Percentiles rank a stretch among this genome's conserved stretches.
These are phyloP conservation scores for Zoysia pacifica DNA, from an alignment of 176 grass and related monocot species.

Conservation along the genomic window DNA sequence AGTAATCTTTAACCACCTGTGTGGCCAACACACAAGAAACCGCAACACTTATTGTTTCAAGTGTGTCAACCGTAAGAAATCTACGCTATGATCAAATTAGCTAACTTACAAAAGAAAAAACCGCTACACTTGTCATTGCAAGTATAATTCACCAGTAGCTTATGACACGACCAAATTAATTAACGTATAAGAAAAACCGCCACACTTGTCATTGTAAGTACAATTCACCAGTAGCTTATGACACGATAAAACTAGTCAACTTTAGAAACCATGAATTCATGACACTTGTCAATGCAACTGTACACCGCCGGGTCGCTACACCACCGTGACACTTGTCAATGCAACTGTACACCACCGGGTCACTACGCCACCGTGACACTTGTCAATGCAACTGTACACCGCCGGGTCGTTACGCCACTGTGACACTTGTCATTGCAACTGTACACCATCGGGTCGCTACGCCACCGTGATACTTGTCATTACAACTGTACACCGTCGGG, in stretches of 20 bases:
- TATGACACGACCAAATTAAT: neutral
- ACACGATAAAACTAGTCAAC: neutral
- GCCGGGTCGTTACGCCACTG: too few relatives aligned
- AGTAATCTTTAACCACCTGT: neutral
- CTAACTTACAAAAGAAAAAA: neutral
- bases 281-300: too few relatives aligned
- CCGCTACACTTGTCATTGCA: neutral
- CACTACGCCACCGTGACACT: neutral
- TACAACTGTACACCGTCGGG: neutral
- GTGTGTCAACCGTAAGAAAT: too few relatives aligned
- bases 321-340: neutral
- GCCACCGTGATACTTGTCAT: neutral
- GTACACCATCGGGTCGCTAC: too few relatives aligned
- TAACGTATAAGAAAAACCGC: neutral
- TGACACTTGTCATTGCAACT: too few relatives aligned
- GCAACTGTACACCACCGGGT: neutral
- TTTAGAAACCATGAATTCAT: too few relatives aligned
- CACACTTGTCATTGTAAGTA: neutral
- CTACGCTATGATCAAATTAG: too few relatives aligned
- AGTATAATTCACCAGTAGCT: neutral
- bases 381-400: neutral
- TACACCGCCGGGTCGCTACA: too few relatives aligned
- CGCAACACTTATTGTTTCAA: too few relatives aligned
- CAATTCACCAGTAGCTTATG: neutral
- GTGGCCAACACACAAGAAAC: too few relatives aligned